A percentile compares a stretch with the other conserved stretches of the same genome.
Evolutionary conservation across 495 filamentous ascomycete species (phyloP).

Genomic region (Aspergillus leporis): DNA sequence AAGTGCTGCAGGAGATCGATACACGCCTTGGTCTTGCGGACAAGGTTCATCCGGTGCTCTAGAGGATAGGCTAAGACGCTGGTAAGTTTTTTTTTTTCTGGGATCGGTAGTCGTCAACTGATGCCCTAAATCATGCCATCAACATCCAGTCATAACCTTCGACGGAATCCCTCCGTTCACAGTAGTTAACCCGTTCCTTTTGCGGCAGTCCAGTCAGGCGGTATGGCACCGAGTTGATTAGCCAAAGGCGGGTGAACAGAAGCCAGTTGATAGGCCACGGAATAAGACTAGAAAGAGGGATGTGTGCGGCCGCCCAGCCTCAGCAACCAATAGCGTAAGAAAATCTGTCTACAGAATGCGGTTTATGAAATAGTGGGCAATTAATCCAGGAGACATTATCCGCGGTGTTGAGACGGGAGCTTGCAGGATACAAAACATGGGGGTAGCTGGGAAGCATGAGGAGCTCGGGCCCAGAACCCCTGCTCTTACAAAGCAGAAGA

Average conservation of each 20-base stretch:
- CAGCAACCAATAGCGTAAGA: not conserved
- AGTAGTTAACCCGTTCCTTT: not conserved
- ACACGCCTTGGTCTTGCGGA: not conserved
- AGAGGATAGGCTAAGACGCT: not conserved
- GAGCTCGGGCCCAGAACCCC: slow-evolving; percentile 2
- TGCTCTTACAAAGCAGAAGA: not conserved
- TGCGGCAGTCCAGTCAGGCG: not conserved
- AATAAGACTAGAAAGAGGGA: not conserved
- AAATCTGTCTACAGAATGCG: not conserved
- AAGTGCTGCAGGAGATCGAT: not conserved
- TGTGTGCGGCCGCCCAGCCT: not conserved
- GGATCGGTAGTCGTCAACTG: slow-evolving; percentile 2
- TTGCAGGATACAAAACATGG: not conserved
- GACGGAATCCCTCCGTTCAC: slow-evolving; percentile 6
- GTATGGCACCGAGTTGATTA: not conserved
- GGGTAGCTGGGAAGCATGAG: not conserved
- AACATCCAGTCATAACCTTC: not conserved
- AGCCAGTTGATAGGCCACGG: not conserved
- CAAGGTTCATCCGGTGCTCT: not conserved
- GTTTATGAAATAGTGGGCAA: not conserved
- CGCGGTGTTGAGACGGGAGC: not conserved
- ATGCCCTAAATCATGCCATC: slow-evolving; percentile 6
- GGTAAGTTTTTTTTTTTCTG: not conserved
- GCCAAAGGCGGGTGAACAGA: not conserved
- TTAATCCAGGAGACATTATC: slow-evolving; percentile 1